Evolutionary conservation across 192 early-diverging fungal genomes (phyloP), one percentile per base, ranked within the genome.

Genomic region (Phycomyces nitens): DNA sequence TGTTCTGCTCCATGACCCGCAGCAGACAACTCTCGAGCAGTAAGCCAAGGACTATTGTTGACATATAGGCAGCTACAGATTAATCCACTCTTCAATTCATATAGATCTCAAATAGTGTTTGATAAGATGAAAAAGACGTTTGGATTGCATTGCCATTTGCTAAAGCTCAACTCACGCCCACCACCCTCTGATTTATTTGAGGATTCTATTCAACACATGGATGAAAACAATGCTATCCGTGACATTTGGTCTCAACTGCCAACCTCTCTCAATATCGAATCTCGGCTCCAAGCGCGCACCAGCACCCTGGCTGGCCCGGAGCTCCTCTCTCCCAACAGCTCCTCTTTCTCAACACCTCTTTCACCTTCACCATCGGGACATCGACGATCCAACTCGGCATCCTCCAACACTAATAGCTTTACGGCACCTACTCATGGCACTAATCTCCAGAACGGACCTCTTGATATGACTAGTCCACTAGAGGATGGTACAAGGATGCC

Each of bases 1-100:
- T 64, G 70, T 97, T 26, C 70, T 99, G 16, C 68, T 97, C 6
- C 93, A 99, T 70, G 97, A 99, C 64, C 82, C 81, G 20, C 64
- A 82, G 26, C 69, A 66, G 55, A 71, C 80, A 24, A 77, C 72
- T 26, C 26, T 83, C 10, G 83, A 77, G 65, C 64, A 85, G 80
- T 87, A 76, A 78, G 71, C n/a, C n/a, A n/a, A n/a, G n/a, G n/a
- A n/a, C n/a, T n/a, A n/a, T n/a, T n/a, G n/a, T n/a, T n/a, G n/a
- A n/a, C n/a, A n/a, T n/a, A 68, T 39, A 11, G 23, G 18, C 3
- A 6, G 44, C 12, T 14, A 47, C 2, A 47, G 20, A 1, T 41
- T 1, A 54, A 18, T 39, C 5, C 14, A 27, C 24, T 27, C 51
- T 58, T 49, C 18, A 27, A 26, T 38, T 10, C 51, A 53, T 71